Evolutionary conservation across 208 protist genomes (phyloP).

Genomic region (Acanthamoeba quina): DNA sequence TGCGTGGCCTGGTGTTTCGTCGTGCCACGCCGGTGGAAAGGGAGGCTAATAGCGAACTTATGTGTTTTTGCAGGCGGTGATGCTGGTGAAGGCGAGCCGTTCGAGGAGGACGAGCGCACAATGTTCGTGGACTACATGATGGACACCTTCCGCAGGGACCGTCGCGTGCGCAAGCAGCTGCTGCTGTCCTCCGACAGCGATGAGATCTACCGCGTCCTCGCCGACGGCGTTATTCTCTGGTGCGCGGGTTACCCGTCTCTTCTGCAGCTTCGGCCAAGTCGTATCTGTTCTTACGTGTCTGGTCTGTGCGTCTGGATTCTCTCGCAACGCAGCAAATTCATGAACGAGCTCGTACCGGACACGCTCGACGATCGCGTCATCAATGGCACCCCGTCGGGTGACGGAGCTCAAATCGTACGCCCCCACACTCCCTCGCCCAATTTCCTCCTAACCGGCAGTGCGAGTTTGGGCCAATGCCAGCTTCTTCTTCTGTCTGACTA

Average conservation of each 20-base stretch:
- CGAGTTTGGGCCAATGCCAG: too few relatives aligned
- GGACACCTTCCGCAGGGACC: constrained; percentile 53
- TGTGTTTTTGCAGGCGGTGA: not conserved
- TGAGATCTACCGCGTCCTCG: constrained; percentile 17
- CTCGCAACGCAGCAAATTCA: constrained; percentile 42
- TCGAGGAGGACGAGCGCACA: constrained; percentile 33
- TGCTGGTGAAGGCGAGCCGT: not conserved
- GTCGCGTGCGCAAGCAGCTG: constrained; percentile 9
- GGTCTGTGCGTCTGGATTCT: not conserved
- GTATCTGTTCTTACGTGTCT: not conserved
- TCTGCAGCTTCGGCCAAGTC: too few relatives aligned
- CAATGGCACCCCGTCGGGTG: constrained; percentile 11
- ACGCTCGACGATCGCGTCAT: constrained; percentile 55
- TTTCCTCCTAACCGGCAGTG: too few relatives aligned
- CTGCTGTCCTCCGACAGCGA: constrained; percentile 41
- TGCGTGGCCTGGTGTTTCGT: too few relatives aligned
- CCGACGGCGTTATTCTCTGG: constrained; percentile 62
- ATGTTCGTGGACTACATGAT: constrained; percentile 73
- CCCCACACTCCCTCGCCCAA: not conserved
- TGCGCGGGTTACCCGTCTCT: not conserved
- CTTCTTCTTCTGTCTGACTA: too few relatives aligned
- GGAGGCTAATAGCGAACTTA: too few relatives aligned
- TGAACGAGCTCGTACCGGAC: constrained; percentile 42
- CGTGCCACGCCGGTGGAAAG: too few relatives aligned
- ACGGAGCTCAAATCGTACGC: constrained; percentile 19